Evolutionary conservation across 2,329 filamentous ascomycete genomes (phyloP), one percentile per base, ranked within the genome.

Genomic region (Raffaelea ambrosiae): DNA sequence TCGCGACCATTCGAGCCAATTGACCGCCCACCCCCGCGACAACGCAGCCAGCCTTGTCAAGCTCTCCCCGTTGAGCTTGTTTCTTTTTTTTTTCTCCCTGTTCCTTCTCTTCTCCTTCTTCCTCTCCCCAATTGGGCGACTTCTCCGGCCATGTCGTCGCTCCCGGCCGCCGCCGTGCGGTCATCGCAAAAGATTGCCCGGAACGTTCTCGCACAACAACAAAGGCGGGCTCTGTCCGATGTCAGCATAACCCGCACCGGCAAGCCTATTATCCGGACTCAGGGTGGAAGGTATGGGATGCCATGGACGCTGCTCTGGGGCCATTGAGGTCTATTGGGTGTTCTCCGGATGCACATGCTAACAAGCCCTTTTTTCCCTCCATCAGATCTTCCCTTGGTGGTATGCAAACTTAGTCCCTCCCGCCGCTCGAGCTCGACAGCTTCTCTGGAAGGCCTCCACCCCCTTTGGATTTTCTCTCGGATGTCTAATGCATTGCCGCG

Each of bases 221-320:
- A 73, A 61, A 72, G 71, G 61, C 73, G 75, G 65, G 66, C 67
- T 54, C 61, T 84, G 57, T 86, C 88, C 64, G 93, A 98, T 73
- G 79, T 98, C 62, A 76, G 86, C 61, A 95, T 98, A 63, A 95
- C 91, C 53, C 80, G 93, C 61, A 98, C 93, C 50, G 93, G 93
- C 67, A 96, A 95, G 76, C 91, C 93, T 53, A 90, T 97, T 60
- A 72, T 97, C 63, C 85, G 89, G 61, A 75, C 85, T 49, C 82
- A 90, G 63, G 91, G 91, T 70, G 93, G 93, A 74, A 84, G 91
- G 87, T 94, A 70, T 13, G 26, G 26, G 26, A 29, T 7, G 13
- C 26, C 7, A 29, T 29, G 26, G 26, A 29, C 26, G 7, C 26
- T 7, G 13, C n/a, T n/a, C n/a, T n/a, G n/a, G n/a, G n/a, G n/a